These are phyloP conservation scores for Candida ortonii DNA, from an alignment of 805 yeast genomes.

Conservation along the genomic window DNA sequence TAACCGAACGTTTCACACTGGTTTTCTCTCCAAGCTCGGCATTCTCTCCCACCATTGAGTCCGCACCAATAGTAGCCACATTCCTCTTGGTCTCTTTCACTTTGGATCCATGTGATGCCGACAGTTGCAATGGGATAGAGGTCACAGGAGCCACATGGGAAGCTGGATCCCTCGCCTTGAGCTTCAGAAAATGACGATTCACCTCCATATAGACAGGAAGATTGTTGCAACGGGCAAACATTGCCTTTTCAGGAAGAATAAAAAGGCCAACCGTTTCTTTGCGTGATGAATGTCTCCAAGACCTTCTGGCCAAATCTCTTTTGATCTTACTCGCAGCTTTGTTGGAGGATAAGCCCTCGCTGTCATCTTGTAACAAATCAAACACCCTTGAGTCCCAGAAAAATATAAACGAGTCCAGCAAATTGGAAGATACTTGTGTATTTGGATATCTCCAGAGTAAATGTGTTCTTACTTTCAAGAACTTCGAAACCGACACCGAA, in stretches of 20 bases:
- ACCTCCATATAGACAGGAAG: conserved; percentile 85
- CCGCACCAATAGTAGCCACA: conserved; percentile 81
- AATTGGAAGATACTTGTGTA: conserved; percentile 68
- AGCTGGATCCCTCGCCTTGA: conserved; percentile 54
- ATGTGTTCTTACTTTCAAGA: conserved; percentile 75
- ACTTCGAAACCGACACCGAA: conserved; percentile 67
- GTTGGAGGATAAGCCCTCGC: conserved; percentile 28
- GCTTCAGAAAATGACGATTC: conserved; percentile 70
- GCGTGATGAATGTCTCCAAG: conserved; percentile 74
- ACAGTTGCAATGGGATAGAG: conserved; percentile 6
- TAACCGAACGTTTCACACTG: conserved; percentile 79
- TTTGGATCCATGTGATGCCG: conserved; percentile 27
- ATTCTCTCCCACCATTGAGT: conserved; percentile 69
- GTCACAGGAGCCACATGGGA: too few species aligned
- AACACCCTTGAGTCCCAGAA: conserved; percentile 57
- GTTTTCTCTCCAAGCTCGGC: conserved; percentile 78
- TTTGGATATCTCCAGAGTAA: conserved; percentile 87
- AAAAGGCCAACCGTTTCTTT: conserved; percentile 67
- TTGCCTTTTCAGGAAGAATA: conserved; percentile 64
- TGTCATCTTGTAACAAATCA: conserved; percentile 42
- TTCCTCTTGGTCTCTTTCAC: conserved; percentile 40
- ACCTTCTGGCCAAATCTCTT: conserved; percentile 84
- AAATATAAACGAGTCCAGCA: conserved; percentile 72
- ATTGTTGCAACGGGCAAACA: conserved; percentile 76
- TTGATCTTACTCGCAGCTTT: conserved; percentile 65